These are phyloP conservation scores for Alternaria gansuensis DNA, from an alignment of 2,329 filamentous ascomycete species.

Conservation along the genomic window DNA sequence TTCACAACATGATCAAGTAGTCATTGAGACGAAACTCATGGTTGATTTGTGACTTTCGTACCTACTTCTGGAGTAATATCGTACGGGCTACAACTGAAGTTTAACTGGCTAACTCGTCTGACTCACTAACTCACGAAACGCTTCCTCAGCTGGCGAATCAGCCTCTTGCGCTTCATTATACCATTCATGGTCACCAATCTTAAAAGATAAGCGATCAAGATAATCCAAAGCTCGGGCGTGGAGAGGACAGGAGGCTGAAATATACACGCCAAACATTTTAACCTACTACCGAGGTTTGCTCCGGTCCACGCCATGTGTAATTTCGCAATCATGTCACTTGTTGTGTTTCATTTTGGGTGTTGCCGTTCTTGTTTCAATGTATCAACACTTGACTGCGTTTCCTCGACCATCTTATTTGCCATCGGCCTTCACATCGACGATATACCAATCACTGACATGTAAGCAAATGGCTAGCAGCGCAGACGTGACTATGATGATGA, in stretches of 20 bases:
- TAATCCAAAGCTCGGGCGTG: too few species aligned
- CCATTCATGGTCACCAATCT: too few species aligned
- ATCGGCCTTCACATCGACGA: fast-evolving
- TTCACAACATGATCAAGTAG: slow-evolving; percentile 16
- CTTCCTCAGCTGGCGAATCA: background rate
- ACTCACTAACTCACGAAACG: background rate
- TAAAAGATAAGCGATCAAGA: too few species aligned
- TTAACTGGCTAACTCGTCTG: too few species aligned
- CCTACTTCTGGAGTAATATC: background rate
- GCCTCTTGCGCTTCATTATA: too few species aligned
- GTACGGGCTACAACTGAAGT: background rate
- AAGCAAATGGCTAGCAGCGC: background rate
- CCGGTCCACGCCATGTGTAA: background rate
- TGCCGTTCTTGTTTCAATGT: background rate
- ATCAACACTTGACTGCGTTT: background rate
- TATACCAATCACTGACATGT: background rate
- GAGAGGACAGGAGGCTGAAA: too few species aligned
- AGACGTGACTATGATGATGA: background rate
- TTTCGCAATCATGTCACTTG: background rate
- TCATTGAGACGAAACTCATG: slow-evolving; percentile 28
- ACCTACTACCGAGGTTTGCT: slow-evolving; percentile 11
- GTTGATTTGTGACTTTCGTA: background rate
- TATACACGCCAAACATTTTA: slow-evolving; percentile 6
- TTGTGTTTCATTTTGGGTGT: background rate
- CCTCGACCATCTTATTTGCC: background rate